Conservation (phyloP, 2,329 filamentous ascomycete species). For the Ascochyta rabiei region DNA sequence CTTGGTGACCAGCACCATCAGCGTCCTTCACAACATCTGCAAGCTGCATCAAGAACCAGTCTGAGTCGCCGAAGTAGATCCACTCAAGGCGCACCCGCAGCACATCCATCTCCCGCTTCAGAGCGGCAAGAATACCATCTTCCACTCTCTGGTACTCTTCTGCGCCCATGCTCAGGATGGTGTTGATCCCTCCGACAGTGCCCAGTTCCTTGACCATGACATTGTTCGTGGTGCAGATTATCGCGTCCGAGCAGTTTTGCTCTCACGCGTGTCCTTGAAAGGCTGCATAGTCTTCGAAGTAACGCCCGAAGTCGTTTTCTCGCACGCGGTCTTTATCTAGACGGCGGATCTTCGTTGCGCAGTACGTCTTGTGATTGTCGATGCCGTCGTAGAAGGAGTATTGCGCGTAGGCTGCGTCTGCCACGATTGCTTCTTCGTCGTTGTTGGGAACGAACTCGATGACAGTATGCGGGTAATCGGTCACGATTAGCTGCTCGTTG, state of each 20-base stretch:
- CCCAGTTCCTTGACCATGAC: not conserved
- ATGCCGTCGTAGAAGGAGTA: slow-evolving; percentile 1
- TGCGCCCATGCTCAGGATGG: not conserved
- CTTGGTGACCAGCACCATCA: not conserved
- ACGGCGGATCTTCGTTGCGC: not conserved
- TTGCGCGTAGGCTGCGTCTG: slow-evolving; percentile 2
- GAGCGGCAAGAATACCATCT: not conserved
- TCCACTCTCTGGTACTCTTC: not conserved
- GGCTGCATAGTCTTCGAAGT: not conserved
- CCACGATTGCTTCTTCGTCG: not conserved
- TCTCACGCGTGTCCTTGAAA: not conserved
- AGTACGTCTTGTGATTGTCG: not conserved
- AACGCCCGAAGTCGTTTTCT: not conserved
- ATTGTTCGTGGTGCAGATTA: not conserved
- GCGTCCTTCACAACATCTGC: not conserved
- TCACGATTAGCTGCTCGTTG: not conserved
- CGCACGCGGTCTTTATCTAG: not conserved
- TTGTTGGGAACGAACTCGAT: not conserved
- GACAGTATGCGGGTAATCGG: not conserved
- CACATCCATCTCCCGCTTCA: not conserved
- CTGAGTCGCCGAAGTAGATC: not conserved
- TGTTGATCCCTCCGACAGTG: not conserved
- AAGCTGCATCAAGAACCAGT: not conserved
- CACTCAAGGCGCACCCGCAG: not conserved
- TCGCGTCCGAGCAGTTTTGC: too few relatives aligned